A percentile compares a stretch with the other conserved stretches of the same genome.
phyloP scores from a whole-genome alignment of 2,329 filamentous ascomycete genomes.

The Orbilia blumenaviensis region DNA sequence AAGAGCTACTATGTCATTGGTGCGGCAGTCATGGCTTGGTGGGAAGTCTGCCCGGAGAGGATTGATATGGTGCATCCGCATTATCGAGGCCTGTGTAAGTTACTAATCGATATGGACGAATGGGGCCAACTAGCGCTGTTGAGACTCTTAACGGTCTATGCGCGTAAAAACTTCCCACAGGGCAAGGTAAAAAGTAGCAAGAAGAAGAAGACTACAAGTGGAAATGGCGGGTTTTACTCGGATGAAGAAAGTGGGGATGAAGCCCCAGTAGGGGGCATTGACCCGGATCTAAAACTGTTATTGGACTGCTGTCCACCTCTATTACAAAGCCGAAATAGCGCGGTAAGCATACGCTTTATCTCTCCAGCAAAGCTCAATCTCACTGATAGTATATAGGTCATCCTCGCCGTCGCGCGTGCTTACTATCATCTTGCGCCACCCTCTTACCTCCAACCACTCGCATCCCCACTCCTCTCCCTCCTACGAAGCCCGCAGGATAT shows the following conservation, averaged over 20 bases:
- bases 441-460: constrained; percentile 76
- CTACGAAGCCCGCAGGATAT: constrained; percentile 86
- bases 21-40: constrained; percentile 85
- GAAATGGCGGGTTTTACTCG: constrained; percentile 79
- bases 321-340: constrained; percentile 89
- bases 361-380: not conserved
- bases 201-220: constrained; percentile 60
- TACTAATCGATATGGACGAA: constrained; percentile 98
- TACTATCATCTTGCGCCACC: constrained; percentile 85
- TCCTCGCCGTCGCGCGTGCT: constrained; percentile 83
- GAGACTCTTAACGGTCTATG: constrained; percentile 82
- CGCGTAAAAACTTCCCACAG: constrained; percentile 85
- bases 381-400: constrained; percentile 64
- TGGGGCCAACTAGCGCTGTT: constrained; percentile 92
- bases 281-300: constrained; percentile 83
- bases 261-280: constrained; percentile 67
- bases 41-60: constrained; percentile 86
- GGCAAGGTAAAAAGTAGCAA: constrained; percentile 68
- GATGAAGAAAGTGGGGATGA: constrained; percentile 65
- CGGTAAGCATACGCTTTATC: constrained; percentile 63
- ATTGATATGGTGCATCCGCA: constrained; percentile 90
- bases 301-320: constrained; percentile 83
- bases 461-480: constrained; percentile 86
- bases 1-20: constrained; percentile 97
- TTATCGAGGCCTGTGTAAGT: constrained; percentile 83